phyloP scores from a whole-genome alignment of 2,329 filamentous ascomycete species.

The Xylariales sp. region DNA sequence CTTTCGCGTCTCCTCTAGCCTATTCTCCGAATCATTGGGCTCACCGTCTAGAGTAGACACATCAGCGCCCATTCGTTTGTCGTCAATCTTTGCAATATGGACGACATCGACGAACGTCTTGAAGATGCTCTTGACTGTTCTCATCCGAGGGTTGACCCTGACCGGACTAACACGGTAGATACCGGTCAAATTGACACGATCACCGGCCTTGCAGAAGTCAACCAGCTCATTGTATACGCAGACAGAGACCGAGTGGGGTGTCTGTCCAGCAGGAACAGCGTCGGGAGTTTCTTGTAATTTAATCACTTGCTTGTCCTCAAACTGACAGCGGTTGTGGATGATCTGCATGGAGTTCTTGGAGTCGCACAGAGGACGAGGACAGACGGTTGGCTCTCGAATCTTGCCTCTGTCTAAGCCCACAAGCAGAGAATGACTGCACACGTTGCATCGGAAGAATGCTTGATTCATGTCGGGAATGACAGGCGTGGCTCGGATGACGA shows the following conservation, averaged over 20 bases:
- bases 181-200: slow-evolving; percentile 90
- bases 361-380: slow-evolving; percentile 75
- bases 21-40: slow-evolving; percentile 65
- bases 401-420: slow-evolving; percentile 93
- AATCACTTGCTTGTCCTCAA: slow-evolving; percentile 97
- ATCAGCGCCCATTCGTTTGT: slow-evolving; percentile 89
- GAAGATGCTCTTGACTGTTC: slow-evolving; percentile 90
- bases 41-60: slow-evolving; percentile 82
- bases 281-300: slow-evolving; percentile 98
- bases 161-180: slow-evolving; percentile 96
- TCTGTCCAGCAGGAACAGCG: slow-evolving; percentile 90
- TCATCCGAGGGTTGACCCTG: slow-evolving; percentile 86
- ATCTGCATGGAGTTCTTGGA: slow-evolving; percentile 97
- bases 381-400: slow-evolving; percentile 89
- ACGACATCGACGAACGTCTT: slow-evolving; percentile 97
- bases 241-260: slow-evolving; percentile 92
- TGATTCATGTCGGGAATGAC: slow-evolving; percentile 99
- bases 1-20: slow-evolving; percentile 77
- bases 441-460: slow-evolving; percentile 92
- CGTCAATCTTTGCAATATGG: slow-evolving; percentile 95
- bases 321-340: slow-evolving; percentile 89
- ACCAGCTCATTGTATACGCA: slow-evolving; percentile 97
- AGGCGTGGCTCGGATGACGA: slow-evolving; percentile 92
- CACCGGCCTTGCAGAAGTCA: slow-evolving; percentile 96
- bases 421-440: slow-evolving; percentile 86